Conservation (phyloP, 176 grass and related monocot species). For the Puya raimondii region DNA sequence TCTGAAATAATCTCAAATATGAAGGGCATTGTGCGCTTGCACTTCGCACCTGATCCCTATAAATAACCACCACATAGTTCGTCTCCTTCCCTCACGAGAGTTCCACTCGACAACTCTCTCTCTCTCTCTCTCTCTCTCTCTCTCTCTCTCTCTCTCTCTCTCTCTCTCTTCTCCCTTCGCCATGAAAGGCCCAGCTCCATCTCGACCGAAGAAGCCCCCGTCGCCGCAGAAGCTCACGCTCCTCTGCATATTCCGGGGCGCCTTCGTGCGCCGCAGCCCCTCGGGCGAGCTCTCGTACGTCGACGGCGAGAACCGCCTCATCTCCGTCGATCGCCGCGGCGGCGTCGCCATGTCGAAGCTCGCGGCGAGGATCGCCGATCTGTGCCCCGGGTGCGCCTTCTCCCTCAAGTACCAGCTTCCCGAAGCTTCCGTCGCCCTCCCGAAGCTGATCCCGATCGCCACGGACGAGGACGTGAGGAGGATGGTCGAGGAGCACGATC, state of each 20-base stretch:
- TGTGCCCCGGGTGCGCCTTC: neutral
- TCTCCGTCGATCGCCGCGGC: neutral
- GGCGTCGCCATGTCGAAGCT: neutral
- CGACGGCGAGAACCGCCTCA: neutral
- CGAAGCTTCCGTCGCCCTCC: neutral
- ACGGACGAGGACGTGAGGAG: slow-evolving; percentile 1
- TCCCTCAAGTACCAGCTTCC: slow-evolving; percentile 6
- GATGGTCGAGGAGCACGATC: neutral
- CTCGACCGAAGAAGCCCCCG: neutral
- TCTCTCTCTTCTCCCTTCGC: neutral
- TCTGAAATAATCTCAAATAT: neutral
- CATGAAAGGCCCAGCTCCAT: neutral
- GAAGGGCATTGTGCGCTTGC: neutral
- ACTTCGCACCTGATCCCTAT: neutral
- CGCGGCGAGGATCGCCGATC: neutral
- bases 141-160: neutral
- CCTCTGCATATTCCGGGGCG: neutral
- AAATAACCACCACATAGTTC: neutral
- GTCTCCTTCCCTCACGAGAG: neutral
- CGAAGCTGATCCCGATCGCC: neutral
- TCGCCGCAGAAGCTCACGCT: neutral
- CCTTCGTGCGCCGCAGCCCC: neutral
- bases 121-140: neutral
- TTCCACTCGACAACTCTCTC: too few relatives aligned
- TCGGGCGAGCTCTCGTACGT: neutral